Percentiles rank a stretch among this genome's conserved stretches.
Evolutionary conservation across 768 basidiomycete species (phyloP).

Genomic region (Suillus subaureus): DNA sequence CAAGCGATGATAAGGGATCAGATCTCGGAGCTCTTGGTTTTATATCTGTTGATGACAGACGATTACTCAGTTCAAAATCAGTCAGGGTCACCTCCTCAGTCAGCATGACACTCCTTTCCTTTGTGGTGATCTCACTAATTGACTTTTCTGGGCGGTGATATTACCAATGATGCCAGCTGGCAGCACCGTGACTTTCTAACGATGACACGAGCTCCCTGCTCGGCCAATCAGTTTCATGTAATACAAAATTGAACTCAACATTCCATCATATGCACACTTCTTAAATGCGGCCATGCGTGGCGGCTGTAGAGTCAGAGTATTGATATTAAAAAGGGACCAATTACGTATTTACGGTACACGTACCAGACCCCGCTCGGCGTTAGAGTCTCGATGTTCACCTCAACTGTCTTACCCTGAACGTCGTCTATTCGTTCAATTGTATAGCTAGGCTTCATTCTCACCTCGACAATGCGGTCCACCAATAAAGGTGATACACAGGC

Average conservation of each 20-base stretch:
- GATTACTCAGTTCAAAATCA: constrained; percentile 2
- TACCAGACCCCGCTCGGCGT: too few species aligned
- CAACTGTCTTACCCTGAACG: not conserved
- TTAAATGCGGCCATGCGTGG: not conserved
- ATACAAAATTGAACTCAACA: not conserved
- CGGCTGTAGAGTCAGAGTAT: not conserved
- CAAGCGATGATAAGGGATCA: not conserved
- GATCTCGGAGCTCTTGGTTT: not conserved
- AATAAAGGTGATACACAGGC: constrained; percentile 11
- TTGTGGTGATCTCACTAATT: not conserved
- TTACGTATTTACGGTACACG: not conserved
- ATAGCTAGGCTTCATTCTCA: not conserved
- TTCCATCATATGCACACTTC: not conserved
- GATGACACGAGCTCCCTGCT: not conserved
- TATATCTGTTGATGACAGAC: not conserved
- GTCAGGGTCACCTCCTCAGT: not conserved
- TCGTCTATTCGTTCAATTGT: not conserved
- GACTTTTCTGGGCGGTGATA: not conserved
- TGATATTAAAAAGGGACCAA: not conserved
- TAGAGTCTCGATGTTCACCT: not conserved
- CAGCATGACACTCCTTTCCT: not conserved
- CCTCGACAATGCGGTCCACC: constrained; percentile 19
- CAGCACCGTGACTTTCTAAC: too few species aligned
- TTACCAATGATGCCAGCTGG: too few species aligned
- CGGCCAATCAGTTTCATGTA: not conserved